Evolutionary conservation across 306 rosid genomes (phyloP), one percentile per base, ranked within the genome.

Genomic region (Vigna hirtella): DNA sequence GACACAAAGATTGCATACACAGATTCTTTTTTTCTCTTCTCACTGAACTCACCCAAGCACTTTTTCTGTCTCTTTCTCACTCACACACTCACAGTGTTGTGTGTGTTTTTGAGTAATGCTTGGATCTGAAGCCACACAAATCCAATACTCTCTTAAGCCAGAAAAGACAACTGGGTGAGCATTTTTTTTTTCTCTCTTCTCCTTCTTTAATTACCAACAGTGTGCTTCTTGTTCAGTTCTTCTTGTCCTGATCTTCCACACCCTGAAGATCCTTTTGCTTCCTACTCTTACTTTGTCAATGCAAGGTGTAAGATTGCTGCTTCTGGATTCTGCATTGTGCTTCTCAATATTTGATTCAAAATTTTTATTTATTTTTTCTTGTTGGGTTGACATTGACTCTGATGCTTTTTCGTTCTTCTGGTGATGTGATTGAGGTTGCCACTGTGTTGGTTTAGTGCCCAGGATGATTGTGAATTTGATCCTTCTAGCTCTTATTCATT

Each of bases 121-220:
- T 63, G 72, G 86, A 83, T 83, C 81, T 83, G 84, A 79, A 20
- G 55, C 67, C 84, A 17, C 61, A 55, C 22, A 66, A 57, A 45
- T 75, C 49, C 67, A 26, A 68, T 34, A 80, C 15, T 24, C 66
- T 24, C 69, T 57, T 24, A 20, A 77, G 20, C 52, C 55, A 32
- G 34, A 63, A 56, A 78, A 42, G 32, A 74, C 63, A 70, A 76
- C 78, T 69, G 69, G 47, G 74, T 76, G 63, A 61, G 70, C 70
- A 76, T 64, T 36, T 2, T 42, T 28, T 28, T 20, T 73, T 51
- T 72, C 51, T 47, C 67, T 70, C 13, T 51, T 9, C 30, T 62
- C 43, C 70, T 76, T 70, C 61, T 70, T 63, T 67, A 18, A 1
- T 70, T 64, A 6, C 62, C 69, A 2, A 20, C 63, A 76, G 18